Evolutionary conservation across 177 flowering plant species (phyloP), one percentile per base, ranked within the genome.

Genomic region (Vitis hybrid): DNA sequence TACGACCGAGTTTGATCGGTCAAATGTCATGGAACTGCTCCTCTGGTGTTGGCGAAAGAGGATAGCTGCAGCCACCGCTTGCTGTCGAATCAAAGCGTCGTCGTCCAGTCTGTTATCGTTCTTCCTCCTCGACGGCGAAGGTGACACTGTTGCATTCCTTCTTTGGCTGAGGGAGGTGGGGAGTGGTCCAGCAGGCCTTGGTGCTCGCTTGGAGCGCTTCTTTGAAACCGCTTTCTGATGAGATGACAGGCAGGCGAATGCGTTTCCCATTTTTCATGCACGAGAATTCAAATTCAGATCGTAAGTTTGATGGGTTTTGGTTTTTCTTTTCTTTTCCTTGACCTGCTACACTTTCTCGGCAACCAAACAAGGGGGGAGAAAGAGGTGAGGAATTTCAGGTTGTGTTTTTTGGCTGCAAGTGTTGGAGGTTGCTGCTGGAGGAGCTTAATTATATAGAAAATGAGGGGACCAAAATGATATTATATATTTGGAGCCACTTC

Each of bases 61-160:
- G 15, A 69, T 26, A 15, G 34, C 71, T 18, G 71, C 71, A 11
- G 52, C 65, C 10, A 69, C 19, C 10, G 71, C 71, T 49, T 69
- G 71, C 18, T 69, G 57, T 34, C 57, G 45, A 3, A 69, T 69
- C 14, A 23, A 8, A 6, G 26, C 48, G 11, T 69, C 71, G 51
- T 68, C 70, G 48, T 48, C n/a, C 5, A 39, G 45, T 39, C 45
- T 39, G 45, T 39, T 7, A 7, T 39, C 8, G 45, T 7, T 56
- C 19, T 60, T 39, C 11, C 26, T 68, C 23, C n/a, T 57, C 60
- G 60, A 26, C 21, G 60, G 7, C 1, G 60, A 19, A 7, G 18
- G 49, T 8, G 12, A 8, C 5, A 34, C 3, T 15, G 4, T 39
- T 3, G 15, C n/a, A 39, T 39, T 12, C 7, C 32, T 8, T 54